These are phyloP conservation scores for Elongisporangium anandrum DNA, from an alignment of 352 stramenopile genomes.

Conservation along the genomic window DNA sequence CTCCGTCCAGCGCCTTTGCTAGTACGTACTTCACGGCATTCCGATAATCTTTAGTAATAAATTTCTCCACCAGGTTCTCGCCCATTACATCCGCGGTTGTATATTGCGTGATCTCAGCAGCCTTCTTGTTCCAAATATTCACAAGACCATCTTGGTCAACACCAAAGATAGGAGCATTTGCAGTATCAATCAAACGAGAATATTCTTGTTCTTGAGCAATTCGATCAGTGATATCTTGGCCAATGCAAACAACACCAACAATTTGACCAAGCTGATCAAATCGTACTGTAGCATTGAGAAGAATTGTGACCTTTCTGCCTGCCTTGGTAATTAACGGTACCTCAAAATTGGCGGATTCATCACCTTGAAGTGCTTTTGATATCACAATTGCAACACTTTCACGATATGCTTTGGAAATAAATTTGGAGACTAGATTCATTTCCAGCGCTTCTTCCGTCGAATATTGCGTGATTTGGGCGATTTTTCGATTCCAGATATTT, in stretches of 20 bases:
- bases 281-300: constrained; percentile 70
- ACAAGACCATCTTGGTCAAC: constrained; percentile 66
- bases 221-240: constrained; percentile 76
- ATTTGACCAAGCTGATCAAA: constrained; percentile 71
- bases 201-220: constrained; percentile 76
- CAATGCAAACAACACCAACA: constrained; percentile 84
- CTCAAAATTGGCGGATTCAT: constrained; percentile 87
- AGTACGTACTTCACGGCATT: constrained; percentile 42
- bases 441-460: constrained; percentile 81
- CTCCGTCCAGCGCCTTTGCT: constrained; percentile 41
- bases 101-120: constrained; percentile 71
- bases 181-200: constrained; percentile 66
- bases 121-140: constrained; percentile 74
- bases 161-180: constrained; percentile 67
- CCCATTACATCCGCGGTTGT: constrained; percentile 52
- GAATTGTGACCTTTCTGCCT: constrained; percentile 57
- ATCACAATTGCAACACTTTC: constrained; percentile 67
- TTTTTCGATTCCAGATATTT: constrained; percentile 90
- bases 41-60: constrained; percentile 54
- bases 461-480: constrained; percentile 87
- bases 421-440: constrained; percentile 80
- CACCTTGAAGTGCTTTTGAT: constrained; percentile 65
- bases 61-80: constrained; percentile 52
- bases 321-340: constrained; percentile 76
- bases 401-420: constrained; percentile 75